Evolutionary conservation across 768 basidiomycete species (phyloP).

Genomic region (Austroboletus festivus): DNA sequence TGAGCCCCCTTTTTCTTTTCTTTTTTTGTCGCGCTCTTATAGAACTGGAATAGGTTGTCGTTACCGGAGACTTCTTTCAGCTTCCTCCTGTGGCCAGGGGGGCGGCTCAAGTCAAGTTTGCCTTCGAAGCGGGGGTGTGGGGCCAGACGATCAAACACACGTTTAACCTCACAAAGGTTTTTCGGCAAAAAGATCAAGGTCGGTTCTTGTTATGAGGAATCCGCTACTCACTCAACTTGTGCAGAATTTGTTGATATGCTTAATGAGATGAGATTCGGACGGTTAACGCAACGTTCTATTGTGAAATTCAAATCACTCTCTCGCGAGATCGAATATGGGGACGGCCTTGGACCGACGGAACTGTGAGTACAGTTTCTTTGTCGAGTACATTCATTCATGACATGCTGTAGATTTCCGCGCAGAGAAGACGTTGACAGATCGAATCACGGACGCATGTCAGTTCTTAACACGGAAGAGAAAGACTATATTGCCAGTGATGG

Average conservation of each 20-base stretch:
- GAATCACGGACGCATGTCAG: slow-evolving; percentile 65
- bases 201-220: slow-evolving; percentile 17
- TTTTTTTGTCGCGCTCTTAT: neutral
- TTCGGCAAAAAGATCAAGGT: slow-evolving; percentile 92
- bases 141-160: slow-evolving; percentile 67
- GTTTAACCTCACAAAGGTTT: slow-evolving; percentile 93
- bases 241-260: slow-evolving; percentile 93
- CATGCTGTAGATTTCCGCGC: slow-evolving; percentile 71
- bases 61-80: slow-evolving; percentile 98
- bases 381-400: neutral
- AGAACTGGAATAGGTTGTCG: slow-evolving; percentile 56
- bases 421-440: slow-evolving; percentile 89
- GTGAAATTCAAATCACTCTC: slow-evolving; percentile 66
- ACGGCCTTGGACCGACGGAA: slow-evolving; percentile 87
- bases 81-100: slow-evolving; percentile 86
- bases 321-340: slow-evolving; percentile 68
- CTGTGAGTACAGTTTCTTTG: slow-evolving; percentile 50
- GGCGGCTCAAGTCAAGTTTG: slow-evolving; percentile 65
- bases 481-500: slow-evolving; percentile 61
- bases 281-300: slow-evolving; percentile 61
- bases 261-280: slow-evolving; percentile 97
- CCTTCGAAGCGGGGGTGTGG: slow-evolving; percentile 89
- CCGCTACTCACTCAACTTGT: slow-evolving; percentile 3
- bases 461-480: slow-evolving; percentile 51
- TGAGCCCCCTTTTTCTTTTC: slow-evolving; percentile 22